phyloP scores from a whole-genome alignment of 345 rosid genomes.

The Angophora floribunda region DNA sequence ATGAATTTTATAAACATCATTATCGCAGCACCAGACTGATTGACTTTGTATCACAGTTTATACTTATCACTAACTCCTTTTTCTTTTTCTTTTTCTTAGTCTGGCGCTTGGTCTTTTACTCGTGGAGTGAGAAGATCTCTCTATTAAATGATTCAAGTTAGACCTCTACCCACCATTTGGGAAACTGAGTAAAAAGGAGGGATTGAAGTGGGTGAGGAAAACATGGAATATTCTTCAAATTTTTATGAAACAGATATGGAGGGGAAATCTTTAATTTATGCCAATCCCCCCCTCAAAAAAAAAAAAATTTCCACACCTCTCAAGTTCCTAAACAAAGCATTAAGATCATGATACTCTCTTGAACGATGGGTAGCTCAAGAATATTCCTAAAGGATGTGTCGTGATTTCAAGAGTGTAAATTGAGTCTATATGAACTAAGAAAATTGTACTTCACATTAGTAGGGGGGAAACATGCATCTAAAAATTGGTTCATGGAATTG shows the following conservation, averaged over 20 bases:
- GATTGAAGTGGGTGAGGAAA: background rate
- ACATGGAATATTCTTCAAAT: background rate
- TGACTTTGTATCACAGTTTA: background rate
- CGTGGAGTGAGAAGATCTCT: background rate
- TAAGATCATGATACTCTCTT: background rate
- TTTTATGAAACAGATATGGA: background rate
- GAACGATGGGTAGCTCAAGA: background rate
- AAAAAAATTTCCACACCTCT: background rate
- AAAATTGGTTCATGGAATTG: background rate
- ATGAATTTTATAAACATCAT: background rate
- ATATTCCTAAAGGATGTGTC: background rate
- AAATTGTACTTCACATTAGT: background rate
- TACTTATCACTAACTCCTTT: background rate
- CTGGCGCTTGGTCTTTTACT: background rate
- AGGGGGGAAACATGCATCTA: background rate
- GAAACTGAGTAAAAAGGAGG: background rate
- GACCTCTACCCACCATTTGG: background rate
- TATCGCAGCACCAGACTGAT: background rate
- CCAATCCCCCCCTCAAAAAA: background rate
- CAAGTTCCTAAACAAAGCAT: background rate
- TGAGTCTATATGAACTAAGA: background rate
- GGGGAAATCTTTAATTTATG: background rate
- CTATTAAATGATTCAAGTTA: background rate
- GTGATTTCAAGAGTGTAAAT: background rate
- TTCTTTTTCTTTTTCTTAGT: background rate